Base-by-base conservation (phyloP, 2,329 filamentous ascomycete genomes). In the Chalaropsis ovoidea region DNA sequence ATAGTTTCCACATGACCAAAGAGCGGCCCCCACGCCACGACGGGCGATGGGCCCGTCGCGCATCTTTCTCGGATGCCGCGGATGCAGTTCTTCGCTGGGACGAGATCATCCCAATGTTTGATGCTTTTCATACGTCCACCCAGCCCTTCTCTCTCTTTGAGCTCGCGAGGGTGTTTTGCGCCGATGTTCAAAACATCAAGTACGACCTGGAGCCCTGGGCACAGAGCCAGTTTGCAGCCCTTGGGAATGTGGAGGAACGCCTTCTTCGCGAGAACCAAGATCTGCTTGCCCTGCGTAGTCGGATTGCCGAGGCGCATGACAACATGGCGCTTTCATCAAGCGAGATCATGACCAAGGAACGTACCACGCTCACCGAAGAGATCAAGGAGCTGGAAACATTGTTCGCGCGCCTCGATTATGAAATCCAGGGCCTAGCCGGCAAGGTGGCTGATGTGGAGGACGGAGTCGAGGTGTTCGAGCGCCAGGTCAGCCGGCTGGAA, bases 401-500 rank as follows among this genome's bases (percentile, higher is more conserved):
- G 47, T 85, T 87, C 2, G 90, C 90, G 22, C 92, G 92, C 75
- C 79, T 97, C 65, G 92, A 97, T 71, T 97, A 97, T 74, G 93
- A 96, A 77, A 86, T 96, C 68, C 84, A 87, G 67, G 85, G 86
- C 17, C 78, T 97, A n/a, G 80, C 85, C 61, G 85, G 86, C 61
- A 90, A 90, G 71, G 87, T 96, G 10, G 82, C 89, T 70, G 93
- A 97, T 72, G 88, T 96, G 8, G 91, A 96, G 72, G 88, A 90
- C 68, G 89, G 88, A 0, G 84, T 95, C 0, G 77, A 77, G 11
- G 87, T 91, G 68, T 95, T 95, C 74, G 89, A 92, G 74, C 80
- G 83, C 61, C 88, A 92, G 73, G 88, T 94, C 1, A 78, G 82
- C 58, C 86, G 89, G 64, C 81, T 90, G 61, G 89, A 88, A 77